Evolutionary conservation across 495 filamentous ascomycete genomes (phyloP), one percentile per base, ranked within the genome.

Genomic region (Cercophora scortea): DNA sequence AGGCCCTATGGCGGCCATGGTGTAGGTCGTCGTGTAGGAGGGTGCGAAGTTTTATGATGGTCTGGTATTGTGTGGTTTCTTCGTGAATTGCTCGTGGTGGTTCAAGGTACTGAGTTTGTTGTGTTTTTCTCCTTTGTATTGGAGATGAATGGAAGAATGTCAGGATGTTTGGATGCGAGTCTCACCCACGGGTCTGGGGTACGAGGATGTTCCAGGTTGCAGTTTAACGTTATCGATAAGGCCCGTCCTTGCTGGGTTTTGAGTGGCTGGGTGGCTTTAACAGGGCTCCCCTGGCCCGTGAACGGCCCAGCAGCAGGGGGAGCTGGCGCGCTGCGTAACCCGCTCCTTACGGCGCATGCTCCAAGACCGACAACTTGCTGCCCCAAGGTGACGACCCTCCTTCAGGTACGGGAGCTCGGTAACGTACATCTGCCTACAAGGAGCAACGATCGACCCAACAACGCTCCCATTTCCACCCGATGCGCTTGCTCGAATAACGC

Each of bases 1-100:
- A 19, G 77, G 77, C 10, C 77, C 76, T 25, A 78, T 71, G 3
- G 74, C 71, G 8, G 72, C 49, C 76, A 79, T 80, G 35, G 34
- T 63, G 47, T 7, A 38, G 0, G 32, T 17, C 17, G 7, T 18
- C 44, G 39, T 1, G 8, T n/a, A 1, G 32, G 32, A 1, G 32
- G 33, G 34, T 38, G 33, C 4, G 32, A 42, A 36, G 13, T 12
- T 38, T 38, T 25, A 25, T 5, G 25, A 25, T 5, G 5, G 25
- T 25, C 25, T 25, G 25, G 25, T n/a, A n/a, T 25, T 25, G 2
- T 25, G 25, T 25, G 25, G 25, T 25, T 25, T 25, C 25, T 25
- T 25, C n/a, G 25, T 25, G 25, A 25, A 25, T 44, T 44, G 3
- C 17, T 44, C 17, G 1, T 16, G 13, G 13, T 17, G 42, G 17